A percentile compares a stretch with the other conserved stretches of the same genome.
Conservation (phyloP, 306 rosid species). For the Trifolium dubium region DNA sequence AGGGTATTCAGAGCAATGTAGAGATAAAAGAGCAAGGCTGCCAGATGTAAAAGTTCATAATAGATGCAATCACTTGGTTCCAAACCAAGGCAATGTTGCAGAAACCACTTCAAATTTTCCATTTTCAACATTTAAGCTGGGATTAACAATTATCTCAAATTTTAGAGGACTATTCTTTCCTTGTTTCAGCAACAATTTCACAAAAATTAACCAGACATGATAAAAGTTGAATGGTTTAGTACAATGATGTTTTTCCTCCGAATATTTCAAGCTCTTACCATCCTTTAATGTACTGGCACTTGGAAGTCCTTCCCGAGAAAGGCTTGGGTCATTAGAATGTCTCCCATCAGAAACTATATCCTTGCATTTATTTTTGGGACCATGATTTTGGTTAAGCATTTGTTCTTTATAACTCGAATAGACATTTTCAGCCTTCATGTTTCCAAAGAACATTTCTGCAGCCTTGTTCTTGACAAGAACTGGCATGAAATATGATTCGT, state of each 20-base stretch:
- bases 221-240: constrained; percentile 45
- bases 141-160: constrained; percentile 62
- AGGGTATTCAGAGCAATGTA: too few relatives aligned
- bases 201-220: constrained; percentile 68
- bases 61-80: constrained; percentile 38
- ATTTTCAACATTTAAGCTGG: constrained; percentile 54
- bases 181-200: constrained; percentile 68
- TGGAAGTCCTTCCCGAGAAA: constrained; percentile 37
- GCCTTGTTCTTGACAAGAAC: constrained; percentile 73
- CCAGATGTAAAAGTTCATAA: not conserved
- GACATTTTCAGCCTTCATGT: constrained; percentile 73
- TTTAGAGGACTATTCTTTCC: constrained; percentile 70
- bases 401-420: constrained; percentile 51
- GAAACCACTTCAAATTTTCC: constrained; percentile 82
- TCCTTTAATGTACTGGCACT: constrained; percentile 42
- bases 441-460: constrained; percentile 83
- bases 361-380: constrained; percentile 28
- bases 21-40: too few relatives aligned
- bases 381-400: constrained; percentile 26
- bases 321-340: constrained; percentile 13
- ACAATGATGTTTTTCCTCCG: constrained; percentile 37
- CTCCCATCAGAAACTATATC: constrained; percentile 12
- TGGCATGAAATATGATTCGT: constrained; percentile 68
- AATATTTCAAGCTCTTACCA: constrained; percentile 25
- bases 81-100: constrained; percentile 61